Evolutionary conservation across 2,329 filamentous ascomycete species (phyloP), one percentile per base, ranked within the genome.

Genomic region (Cladosporium sphaerospermum): DNA sequence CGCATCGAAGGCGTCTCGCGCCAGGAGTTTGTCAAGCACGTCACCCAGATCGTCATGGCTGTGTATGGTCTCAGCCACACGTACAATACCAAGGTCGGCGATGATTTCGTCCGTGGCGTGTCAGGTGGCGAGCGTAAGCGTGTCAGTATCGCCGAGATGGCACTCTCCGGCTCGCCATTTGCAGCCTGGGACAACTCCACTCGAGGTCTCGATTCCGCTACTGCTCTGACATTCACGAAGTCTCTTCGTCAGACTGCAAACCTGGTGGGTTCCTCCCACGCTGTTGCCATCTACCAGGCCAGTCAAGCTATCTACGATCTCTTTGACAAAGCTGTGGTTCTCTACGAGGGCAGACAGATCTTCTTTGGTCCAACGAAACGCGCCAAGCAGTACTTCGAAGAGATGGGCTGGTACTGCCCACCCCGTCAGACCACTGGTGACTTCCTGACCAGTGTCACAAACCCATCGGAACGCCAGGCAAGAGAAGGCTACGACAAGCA

Each of bases 281-380:
- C 75, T n/a, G 77, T 84, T 19, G 78, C 81, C 0, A 80, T 84
- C 45, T 84, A 84, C 60, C 74, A 76, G 57, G 73, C 73, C 8
- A 67, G 64, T 41, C 71, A 76, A 55, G 68, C 68, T 9, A 72
- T 83, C 11, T 84, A 84, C 61, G 78, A 84, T 52, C 70, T 82
- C 13, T 91, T 92, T 61, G 86, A 92, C 70, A 90, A 90, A 65
- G 81, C 80, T 0, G 76, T 83, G 0, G 84, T 92, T 0, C 72
- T 91, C 0, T 89, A 91, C 62, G 84, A 90, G 63, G 88, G 88
- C 1, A 78, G 84, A 0, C 80, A 91, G 63, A 91, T 91, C 57
- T 92, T 82, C 71, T 91, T 85, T 57, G 88, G 88, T 0, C 78
- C 80, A 0, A 79, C 82, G 0, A 64, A 62, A 5, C 66, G 73